Conservation (phyloP, 139 green algal species). For the Astrephomene gubernaculifera region DNA sequence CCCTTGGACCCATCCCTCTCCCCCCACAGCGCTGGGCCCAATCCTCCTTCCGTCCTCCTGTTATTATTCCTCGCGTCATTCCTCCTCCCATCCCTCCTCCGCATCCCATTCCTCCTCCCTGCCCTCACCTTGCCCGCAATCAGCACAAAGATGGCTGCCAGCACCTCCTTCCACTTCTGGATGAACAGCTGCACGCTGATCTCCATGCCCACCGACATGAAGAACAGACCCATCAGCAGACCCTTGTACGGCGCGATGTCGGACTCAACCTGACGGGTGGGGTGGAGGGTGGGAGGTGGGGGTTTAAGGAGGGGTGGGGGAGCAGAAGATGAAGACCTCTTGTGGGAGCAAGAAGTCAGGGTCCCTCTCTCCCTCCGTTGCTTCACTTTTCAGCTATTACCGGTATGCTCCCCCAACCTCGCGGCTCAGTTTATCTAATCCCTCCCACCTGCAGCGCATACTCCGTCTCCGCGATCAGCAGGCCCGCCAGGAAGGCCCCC, state of each 20-base stretch:
- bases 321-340: too few relatives aligned
- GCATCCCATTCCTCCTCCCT: neutral
- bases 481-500: slow-evolving; percentile 97
- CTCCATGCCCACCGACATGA: slow-evolving; percentile 98
- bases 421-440: too few relatives aligned
- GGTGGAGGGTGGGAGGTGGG: neutral
- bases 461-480: slow-evolving; percentile 98
- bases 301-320: neutral
- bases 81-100: too few relatives aligned
- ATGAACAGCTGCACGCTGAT: slow-evolving; percentile 59
- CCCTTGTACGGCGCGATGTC: slow-evolving; percentile 99
- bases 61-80: too few relatives aligned
- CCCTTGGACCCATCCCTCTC: too few relatives aligned
- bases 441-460: slow-evolving; percentile 91
- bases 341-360: too few relatives aligned
- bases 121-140: slow-evolving; percentile 79
- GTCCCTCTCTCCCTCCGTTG: too few relatives aligned
- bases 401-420: too few relatives aligned
- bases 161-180: slow-evolving; percentile 71
- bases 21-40: too few relatives aligned
- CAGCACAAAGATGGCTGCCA: slow-evolving; percentile 80
- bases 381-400: too few relatives aligned
- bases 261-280: slow-evolving; percentile 85
- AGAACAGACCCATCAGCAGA: slow-evolving; percentile 99
- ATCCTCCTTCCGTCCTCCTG: too few relatives aligned